Conservation (phyloP, 805 yeast species). For the Metschnikowia kunwiensis region DNA sequence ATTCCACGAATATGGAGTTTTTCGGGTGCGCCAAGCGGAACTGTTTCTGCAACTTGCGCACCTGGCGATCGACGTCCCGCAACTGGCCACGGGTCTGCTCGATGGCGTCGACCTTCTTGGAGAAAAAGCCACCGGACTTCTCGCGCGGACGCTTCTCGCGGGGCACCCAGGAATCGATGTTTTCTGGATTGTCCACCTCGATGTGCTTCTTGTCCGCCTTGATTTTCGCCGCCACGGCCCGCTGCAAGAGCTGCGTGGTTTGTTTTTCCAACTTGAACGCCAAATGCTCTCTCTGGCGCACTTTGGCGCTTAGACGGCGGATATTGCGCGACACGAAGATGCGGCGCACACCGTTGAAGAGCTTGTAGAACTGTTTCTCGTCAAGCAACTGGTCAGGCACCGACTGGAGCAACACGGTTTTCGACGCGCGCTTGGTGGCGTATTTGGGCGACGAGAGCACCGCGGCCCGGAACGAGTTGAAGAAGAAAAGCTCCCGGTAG, state of each 20-base stretch:
- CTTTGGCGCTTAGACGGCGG: conserved; percentile 52
- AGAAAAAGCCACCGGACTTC: conserved; percentile 44
- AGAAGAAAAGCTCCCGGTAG: conserved; percentile 80
- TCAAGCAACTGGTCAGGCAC: conserved; percentile 73
- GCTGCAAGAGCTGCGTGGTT: conserved; percentile 52
- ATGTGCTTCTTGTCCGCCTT: conserved; percentile 66
- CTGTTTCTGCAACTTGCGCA: conserved; percentile 50
- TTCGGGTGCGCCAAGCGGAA: conserved; percentile 55
- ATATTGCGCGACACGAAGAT: conserved; percentile 76
- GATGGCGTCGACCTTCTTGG: conserved; percentile 60
- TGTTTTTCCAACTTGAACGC: conserved; percentile 67
- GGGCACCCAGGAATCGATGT: conserved; percentile 58
- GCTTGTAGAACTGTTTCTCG: conserved; percentile 66
- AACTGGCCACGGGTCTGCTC: conserved; percentile 53
- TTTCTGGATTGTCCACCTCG: conserved; percentile 28
- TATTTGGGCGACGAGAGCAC: conserved; percentile 78
- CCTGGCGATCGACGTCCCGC: conserved; percentile 56
- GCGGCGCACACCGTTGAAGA: conserved; percentile 78
- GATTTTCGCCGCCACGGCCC: conserved; percentile 59
- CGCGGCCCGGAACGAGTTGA: conserved; percentile 71
- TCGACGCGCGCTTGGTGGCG: conserved; percentile 67
- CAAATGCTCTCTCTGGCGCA: conserved; percentile 55
- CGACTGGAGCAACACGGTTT: conserved; percentile 80
- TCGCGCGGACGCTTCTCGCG: conserved; percentile 65
- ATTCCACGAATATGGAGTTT: conserved; percentile 77